These are phyloP conservation scores for Azolla pinnata DNA, from an alignment of 75 land plant genomes.

Conservation along the genomic window DNA sequence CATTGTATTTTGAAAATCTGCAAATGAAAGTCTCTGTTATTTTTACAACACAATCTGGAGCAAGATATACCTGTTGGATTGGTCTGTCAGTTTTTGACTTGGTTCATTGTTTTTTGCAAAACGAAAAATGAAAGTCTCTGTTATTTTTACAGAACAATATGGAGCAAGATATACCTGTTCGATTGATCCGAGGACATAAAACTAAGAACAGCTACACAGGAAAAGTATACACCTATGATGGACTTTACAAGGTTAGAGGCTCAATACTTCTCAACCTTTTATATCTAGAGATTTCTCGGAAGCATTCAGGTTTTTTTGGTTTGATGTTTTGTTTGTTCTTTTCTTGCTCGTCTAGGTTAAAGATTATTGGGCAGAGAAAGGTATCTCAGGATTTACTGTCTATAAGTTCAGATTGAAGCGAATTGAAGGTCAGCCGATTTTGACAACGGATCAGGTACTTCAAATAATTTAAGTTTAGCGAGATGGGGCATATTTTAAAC, in stretches of 20 bases:
- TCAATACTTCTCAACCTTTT: too few relatives aligned
- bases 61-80: conserved; percentile 29
- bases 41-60: conserved; percentile 56
- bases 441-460: conserved; percentile 70
- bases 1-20: too few relatives aligned
- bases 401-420: conserved; percentile 60
- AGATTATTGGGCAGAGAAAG: conserved; percentile 77
- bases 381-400: conserved; percentile 72
- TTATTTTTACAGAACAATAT: conserved; percentile 50
- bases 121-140: not conserved
- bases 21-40: not conserved
- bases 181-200: conserved; percentile 26
- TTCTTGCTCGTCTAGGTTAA: conserved; percentile 38
- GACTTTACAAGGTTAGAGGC: conserved; percentile 26
- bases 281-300: too few relatives aligned
- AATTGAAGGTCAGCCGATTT: conserved; percentile 56
- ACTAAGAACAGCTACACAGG: conserved; percentile 15
- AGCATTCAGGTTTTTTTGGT: not conserved
- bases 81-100: too few relatives aligned
- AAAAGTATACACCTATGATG: conserved; percentile 33
- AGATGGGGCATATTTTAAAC: not conserved
- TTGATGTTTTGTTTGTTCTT: not conserved
- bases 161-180: conserved; percentile 29
- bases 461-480: not conserved
- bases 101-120: too few relatives aligned